Evolutionary conservation across 495 filamentous ascomycete species (phyloP).

Genomic region (Glarea lozoyensis): DNA sequence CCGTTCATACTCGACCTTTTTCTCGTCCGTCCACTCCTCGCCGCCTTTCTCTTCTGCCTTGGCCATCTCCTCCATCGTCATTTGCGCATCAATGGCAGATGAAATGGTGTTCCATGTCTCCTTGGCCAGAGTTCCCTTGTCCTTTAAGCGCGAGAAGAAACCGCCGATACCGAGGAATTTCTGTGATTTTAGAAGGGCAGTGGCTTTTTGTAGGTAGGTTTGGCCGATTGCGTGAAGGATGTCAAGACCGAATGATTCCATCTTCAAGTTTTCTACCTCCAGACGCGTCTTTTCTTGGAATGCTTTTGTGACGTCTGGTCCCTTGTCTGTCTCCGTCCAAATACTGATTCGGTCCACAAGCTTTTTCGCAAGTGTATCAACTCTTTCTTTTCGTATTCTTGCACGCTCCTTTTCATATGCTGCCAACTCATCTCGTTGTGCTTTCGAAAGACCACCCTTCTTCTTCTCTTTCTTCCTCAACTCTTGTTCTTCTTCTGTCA

Average conservation of each 20-base stretch:
- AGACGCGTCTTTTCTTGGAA: constrained; percentile 92
- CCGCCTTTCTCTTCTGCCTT: constrained; percentile 90
- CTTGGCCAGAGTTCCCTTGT: constrained; percentile 93
- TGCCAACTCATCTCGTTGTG: constrained; percentile 82
- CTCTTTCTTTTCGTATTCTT: constrained; percentile 79
- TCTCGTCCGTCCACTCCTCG: constrained; percentile 98
- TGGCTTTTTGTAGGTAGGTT: constrained; percentile 81
- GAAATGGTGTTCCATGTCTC: constrained; percentile 98
- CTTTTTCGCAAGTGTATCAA: constrained; percentile 74
- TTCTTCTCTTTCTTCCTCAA: constrained; percentile 75
- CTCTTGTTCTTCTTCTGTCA: constrained; percentile 69
- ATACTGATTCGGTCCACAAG: constrained; percentile 84
- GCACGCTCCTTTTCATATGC: constrained; percentile 83
- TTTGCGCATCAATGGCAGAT: constrained; percentile 94
- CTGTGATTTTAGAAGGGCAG: constrained; percentile 82
- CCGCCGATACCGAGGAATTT: constrained; percentile 95
- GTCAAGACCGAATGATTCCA: constrained; percentile 96
- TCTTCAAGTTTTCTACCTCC: constrained; percentile 96
- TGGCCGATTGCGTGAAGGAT: constrained; percentile 92
- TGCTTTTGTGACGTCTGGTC: constrained; percentile 68
- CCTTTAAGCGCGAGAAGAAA: constrained; percentile 88
- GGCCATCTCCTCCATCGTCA: constrained; percentile 99
- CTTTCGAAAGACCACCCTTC: constrained; percentile 74
- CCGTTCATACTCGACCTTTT: constrained; percentile 91
- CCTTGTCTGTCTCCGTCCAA: constrained; percentile 96